phyloP scores from a whole-genome alignment of 331 rosid species.

The Malus hybrid region DNA sequence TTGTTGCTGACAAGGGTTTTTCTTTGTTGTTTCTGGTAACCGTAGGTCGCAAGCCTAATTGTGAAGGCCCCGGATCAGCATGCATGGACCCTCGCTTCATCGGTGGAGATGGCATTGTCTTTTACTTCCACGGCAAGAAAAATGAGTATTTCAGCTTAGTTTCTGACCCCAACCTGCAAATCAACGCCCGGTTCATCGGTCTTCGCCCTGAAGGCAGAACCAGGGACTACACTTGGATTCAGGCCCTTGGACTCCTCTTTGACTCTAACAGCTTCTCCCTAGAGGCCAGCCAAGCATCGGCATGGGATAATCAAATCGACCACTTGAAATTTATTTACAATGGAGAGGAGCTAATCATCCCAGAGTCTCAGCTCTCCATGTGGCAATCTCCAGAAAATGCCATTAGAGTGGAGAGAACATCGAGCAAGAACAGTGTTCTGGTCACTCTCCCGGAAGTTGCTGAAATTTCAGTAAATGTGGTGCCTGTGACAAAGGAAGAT shows the following conservation, averaged over 20 bases:
- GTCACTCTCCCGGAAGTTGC: slow-evolving; percentile 34
- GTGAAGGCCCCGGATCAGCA: slow-evolving; percentile 59
- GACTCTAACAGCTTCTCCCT: slow-evolving; percentile 33
- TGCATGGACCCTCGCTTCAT: slow-evolving; percentile 74
- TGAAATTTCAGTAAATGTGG: slow-evolving; percentile 52
- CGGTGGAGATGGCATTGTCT: slow-evolving; percentile 52
- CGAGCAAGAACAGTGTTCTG: slow-evolving; percentile 34
- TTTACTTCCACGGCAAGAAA: slow-evolving; percentile 60
- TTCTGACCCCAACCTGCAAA: slow-evolving; percentile 44
- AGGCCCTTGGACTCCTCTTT: slow-evolving; percentile 46
- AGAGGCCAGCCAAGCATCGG: slow-evolving; percentile 30
- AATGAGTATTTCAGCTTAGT: slow-evolving; percentile 43
- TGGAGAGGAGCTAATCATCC: slow-evolving; percentile 15
- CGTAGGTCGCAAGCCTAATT: slow-evolving; percentile 50
- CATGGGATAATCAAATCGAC: slow-evolving; percentile 30
- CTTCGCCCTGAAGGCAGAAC: slow-evolving; percentile 35
- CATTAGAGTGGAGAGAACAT: slow-evolving; percentile 36
- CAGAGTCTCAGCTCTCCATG: slow-evolving; percentile 23
- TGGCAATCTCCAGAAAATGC: slow-evolving; percentile 26
- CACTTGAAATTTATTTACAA: slow-evolving; percentile 23
- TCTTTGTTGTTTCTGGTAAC: background rate
- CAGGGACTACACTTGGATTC: slow-evolving; percentile 57
- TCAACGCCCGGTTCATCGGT: slow-evolving; percentile 51
- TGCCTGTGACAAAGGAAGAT: slow-evolving; percentile 64
- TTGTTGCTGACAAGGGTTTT: background rate